phyloP scores from a whole-genome alignment of 1,284 basidiomycete genomes.

The Ustilago curta region DNA sequence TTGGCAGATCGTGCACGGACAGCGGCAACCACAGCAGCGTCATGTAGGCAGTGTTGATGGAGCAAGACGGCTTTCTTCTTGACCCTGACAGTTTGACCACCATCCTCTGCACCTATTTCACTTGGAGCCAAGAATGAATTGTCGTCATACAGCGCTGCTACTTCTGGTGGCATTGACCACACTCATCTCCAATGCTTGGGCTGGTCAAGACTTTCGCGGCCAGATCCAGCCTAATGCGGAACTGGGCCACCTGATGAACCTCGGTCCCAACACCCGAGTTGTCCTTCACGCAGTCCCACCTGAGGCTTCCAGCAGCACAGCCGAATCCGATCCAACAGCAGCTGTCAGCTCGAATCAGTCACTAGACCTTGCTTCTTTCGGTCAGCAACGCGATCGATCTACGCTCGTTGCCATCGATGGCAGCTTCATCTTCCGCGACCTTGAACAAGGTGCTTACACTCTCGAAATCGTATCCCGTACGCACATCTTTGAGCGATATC shows the following conservation, averaged over 20 bases:
- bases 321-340: background rate
- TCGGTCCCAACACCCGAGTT: slow-evolving; percentile 43
- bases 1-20: too few relatives aligned
- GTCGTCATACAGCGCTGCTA: background rate
- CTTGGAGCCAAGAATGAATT: background rate
- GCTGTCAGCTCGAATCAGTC: background rate
- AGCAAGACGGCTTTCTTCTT: slow-evolving; percentile 3
- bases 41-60: background rate
- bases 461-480: slow-evolving; percentile 41
- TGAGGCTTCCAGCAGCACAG: background rate
- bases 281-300: slow-evolving; percentile 40
- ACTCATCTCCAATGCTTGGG: slow-evolving; percentile 10
- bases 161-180: slow-evolving; percentile 24
- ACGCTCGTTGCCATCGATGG: slow-evolving; percentile 47
- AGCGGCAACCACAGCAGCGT: too few relatives aligned
- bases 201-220: slow-evolving; percentile 47
- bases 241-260: slow-evolving; percentile 38
- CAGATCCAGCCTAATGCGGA: slow-evolving; percentile 50
- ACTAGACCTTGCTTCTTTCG: slow-evolving; percentile 22
- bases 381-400: slow-evolving; percentile 35
- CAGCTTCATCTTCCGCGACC: slow-evolving; percentile 51
- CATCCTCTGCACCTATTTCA: background rate
- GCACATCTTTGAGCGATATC: slow-evolving; percentile 46
- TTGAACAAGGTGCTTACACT: slow-evolving; percentile 48
- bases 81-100: background rate